Conservation (phyloP, 225 moss, liverwort and hornwort genomes). For the Asterella californica region DNA sequence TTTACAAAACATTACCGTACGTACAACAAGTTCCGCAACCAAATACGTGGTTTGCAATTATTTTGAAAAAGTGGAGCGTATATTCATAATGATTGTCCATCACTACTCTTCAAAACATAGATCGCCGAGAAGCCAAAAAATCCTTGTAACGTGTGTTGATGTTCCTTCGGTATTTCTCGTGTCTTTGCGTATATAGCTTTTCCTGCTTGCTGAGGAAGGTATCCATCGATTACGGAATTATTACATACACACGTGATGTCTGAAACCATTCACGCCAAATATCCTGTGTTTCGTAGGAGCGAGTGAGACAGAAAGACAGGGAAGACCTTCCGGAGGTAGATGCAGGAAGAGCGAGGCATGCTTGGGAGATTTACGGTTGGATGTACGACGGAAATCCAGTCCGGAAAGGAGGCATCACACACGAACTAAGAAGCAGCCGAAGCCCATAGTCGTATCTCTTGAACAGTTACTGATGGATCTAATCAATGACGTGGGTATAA, state of each 20-base stretch:
- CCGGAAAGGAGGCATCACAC: not conserved
- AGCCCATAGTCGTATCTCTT: constrained; percentile 17
- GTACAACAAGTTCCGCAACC: too few relatives aligned
- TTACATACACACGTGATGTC: not conserved
- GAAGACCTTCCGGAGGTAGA: not conserved
- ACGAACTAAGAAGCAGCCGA: not conserved
- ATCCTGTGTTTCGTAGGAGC: constrained; percentile 12
- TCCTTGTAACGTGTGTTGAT: not conserved
- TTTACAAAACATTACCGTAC: not conserved
- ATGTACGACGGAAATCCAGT: not conserved
- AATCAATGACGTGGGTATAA: constrained; percentile 28
- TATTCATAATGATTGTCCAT: not conserved
- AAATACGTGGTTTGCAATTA: not conserved
- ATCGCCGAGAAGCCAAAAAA: not conserved
- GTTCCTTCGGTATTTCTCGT: not conserved
- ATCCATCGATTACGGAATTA: not conserved
- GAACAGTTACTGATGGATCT: constrained; percentile 25
- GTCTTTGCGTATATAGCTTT: not conserved
- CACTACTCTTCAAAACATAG: too few relatives aligned
- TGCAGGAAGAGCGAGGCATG: not conserved
- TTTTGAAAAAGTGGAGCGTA: not conserved
- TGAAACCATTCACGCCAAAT: not conserved
- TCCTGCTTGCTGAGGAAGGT: not conserved
- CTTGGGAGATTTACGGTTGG: not conserved
- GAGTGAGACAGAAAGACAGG: constrained; percentile 1